phyloP scores from a whole-genome alignment of 768 basidiomycete genomes.

The Myochromella boudieri region DNA sequence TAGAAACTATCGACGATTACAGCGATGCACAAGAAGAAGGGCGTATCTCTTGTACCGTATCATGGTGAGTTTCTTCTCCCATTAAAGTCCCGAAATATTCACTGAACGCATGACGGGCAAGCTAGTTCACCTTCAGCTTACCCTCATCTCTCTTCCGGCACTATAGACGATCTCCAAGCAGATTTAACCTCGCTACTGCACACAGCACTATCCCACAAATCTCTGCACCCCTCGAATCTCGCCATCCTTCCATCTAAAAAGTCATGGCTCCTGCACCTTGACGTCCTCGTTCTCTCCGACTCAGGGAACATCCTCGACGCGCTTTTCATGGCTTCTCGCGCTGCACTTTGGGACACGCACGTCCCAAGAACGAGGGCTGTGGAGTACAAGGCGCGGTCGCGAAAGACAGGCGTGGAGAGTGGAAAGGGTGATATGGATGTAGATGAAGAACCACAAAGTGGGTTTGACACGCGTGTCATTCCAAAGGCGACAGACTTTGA shows the following conservation, averaged over 20 bases:
- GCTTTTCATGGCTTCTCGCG: conserved; percentile 75
- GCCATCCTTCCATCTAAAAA: conserved; percentile 58
- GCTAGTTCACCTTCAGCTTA: conserved; percentile 80
- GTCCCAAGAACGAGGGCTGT: conserved; percentile 74
- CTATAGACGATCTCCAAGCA: conserved; percentile 75
- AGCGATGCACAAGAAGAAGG: conserved; percentile 54
- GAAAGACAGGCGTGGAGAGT: conserved; percentile 12
- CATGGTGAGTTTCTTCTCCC: conserved; percentile 58
- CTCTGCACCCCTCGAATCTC: conserved; percentile 68
- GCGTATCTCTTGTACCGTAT: conserved; percentile 64
- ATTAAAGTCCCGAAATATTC: background rate
- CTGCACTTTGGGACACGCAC: conserved; percentile 79
- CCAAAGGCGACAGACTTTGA: conserved; percentile 75
- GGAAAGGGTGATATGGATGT: conserved; percentile 53
- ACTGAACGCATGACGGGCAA: conserved; percentile 30
- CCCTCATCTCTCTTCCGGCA: conserved; percentile 58
- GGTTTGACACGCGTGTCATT: conserved; percentile 57
- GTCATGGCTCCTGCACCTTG: conserved; percentile 75
- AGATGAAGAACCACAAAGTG: conserved; percentile 48
- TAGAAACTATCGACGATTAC: conserved; percentile 52
- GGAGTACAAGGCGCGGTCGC: conserved; percentile 45
- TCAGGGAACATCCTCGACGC: conserved; percentile 77
- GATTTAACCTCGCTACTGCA: conserved; percentile 67
- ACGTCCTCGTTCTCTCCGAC: conserved; percentile 72
- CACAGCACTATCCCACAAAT: conserved; percentile 63